Conservation (phyloP, 352 stramenopile genomes). For the Phytophthora boehmeriae region DNA sequence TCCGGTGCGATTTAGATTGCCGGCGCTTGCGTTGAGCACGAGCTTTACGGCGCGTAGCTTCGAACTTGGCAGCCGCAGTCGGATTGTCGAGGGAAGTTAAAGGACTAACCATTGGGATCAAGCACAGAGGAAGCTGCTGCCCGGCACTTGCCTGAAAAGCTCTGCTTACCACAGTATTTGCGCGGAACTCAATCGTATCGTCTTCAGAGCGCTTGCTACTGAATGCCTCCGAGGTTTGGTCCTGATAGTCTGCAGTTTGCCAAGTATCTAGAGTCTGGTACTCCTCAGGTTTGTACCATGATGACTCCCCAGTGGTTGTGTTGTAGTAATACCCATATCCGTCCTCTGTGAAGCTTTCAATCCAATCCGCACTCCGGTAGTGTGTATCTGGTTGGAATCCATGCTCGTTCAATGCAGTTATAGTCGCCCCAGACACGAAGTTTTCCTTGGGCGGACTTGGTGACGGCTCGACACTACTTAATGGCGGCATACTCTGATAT, state of each 20-base stretch:
- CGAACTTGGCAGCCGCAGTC: constrained; percentile 57
- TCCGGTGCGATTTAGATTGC: constrained; percentile 10
- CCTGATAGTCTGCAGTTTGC: constrained; percentile 1
- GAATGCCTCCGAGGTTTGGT: constrained; percentile 2
- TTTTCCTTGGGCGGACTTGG: constrained; percentile 6
- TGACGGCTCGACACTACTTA: constrained; percentile 2
- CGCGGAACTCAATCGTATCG: constrained; percentile 12
- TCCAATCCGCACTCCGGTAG: constrained; percentile 32
- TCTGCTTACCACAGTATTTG: not conserved
- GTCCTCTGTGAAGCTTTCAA: constrained; percentile 55
- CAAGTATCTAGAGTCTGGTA: constrained; percentile 1
- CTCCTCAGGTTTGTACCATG: constrained; percentile 48
- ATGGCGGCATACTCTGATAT: constrained; percentile 39
- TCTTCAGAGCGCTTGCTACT: constrained; percentile 8
- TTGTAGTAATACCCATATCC: constrained; percentile 78
- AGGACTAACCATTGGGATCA: constrained; percentile 75
- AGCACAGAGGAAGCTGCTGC: constrained; percentile 58
- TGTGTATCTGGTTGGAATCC: not conserved
- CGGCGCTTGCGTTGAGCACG: constrained; percentile 29
- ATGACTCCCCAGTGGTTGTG: constrained; percentile 50
- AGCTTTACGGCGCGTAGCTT: constrained; percentile 45
- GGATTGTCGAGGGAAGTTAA: constrained; percentile 70
- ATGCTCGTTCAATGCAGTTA: not conserved
- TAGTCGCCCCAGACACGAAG: constrained; percentile 4
- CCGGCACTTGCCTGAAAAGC: constrained; percentile 16